A percentile compares a stretch with the other conserved stretches of the same genome.
phyloP scores from a whole-genome alignment of 176 grass and related monocot genomes.

The Typha latifolia region DNA sequence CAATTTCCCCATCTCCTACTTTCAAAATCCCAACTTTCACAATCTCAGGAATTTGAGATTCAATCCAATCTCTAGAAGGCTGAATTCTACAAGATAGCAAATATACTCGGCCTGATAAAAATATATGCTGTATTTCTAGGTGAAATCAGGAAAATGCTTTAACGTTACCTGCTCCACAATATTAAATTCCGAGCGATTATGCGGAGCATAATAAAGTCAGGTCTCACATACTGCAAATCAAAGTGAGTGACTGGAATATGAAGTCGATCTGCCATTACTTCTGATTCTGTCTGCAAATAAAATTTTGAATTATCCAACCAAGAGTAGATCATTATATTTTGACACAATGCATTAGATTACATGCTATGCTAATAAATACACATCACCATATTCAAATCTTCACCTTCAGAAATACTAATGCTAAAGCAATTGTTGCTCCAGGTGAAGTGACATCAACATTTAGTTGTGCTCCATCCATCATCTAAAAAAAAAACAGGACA shows the following conservation, averaged over 20 bases:
- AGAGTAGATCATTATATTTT: not conserved
- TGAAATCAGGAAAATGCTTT: not conserved
- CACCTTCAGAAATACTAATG: slow-evolving; percentile 87
- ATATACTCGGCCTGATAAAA: slow-evolving; percentile 8
- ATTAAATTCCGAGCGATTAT: slow-evolving; percentile 83
- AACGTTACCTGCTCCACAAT: slow-evolving; percentile 83
- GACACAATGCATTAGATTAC: not conserved
- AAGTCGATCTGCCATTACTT: slow-evolving; percentile 76
- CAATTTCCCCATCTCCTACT: slow-evolving; percentile 43
- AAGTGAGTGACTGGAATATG: slow-evolving; percentile 60
- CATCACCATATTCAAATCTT: slow-evolving; percentile 2
- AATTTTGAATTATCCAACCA: slow-evolving; percentile 16
- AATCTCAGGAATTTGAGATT: slow-evolving; percentile 79
- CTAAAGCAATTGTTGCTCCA: slow-evolving; percentile 93
- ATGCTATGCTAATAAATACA: not conserved
- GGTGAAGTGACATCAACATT: slow-evolving; percentile 97
- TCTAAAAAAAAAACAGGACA: slow-evolving; percentile 34
- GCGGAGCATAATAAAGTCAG: slow-evolving; percentile 96
- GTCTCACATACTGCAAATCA: slow-evolving; percentile 90
- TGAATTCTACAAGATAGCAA: slow-evolving; percentile 45
- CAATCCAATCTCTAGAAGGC: slow-evolving; percentile 68
- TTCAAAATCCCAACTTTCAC: slow-evolving; percentile 50
- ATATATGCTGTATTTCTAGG: slow-evolving; percentile 1
- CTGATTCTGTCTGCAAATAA: slow-evolving; percentile 62
- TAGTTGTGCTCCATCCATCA: slow-evolving; percentile 77